These are phyloP conservation scores for Davidsoniella eucalypti DNA, from an alignment of 2,329 filamentous ascomycete genomes.

Conservation along the genomic window DNA sequence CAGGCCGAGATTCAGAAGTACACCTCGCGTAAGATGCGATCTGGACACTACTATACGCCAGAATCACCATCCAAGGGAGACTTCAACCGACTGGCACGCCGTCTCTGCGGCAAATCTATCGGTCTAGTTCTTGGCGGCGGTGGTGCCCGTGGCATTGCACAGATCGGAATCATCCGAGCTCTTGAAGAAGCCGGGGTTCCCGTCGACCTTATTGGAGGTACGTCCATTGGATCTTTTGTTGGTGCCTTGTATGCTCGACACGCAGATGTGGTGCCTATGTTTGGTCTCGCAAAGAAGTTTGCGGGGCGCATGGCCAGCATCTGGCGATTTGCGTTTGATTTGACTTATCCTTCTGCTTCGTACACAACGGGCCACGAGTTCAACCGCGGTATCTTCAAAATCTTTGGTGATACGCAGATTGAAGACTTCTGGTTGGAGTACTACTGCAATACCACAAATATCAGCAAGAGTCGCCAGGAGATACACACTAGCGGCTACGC, in stretches of 20 bases:
- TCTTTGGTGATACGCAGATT: slow-evolving; percentile 90
- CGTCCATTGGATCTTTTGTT: slow-evolving; percentile 90
- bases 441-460: slow-evolving; percentile 99
- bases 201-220: slow-evolving; percentile 88
- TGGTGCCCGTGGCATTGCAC: slow-evolving; percentile 78
- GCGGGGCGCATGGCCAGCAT: slow-evolving; percentile 96
- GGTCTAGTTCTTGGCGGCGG: slow-evolving; percentile 88
- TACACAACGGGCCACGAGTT: slow-evolving; percentile 98
- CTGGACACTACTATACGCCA: slow-evolving; percentile 75
- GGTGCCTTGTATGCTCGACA: slow-evolving; percentile 91
- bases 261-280: slow-evolving; percentile 92
- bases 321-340: slow-evolving; percentile 91
- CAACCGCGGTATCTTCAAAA: slow-evolving; percentile 97
- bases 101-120: slow-evolving; percentile 85
- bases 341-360: slow-evolving; percentile 90
- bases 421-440: slow-evolving; percentile 98
- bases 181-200: slow-evolving; percentile 94
- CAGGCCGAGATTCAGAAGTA: slow-evolving; percentile 98
- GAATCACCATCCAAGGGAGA: slow-evolving; percentile 92
- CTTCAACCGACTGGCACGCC: slow-evolving; percentile 79
- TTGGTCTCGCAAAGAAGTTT: slow-evolving; percentile 93
- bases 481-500: slow-evolving; percentile 94
- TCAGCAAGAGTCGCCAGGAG: slow-evolving; percentile 80
- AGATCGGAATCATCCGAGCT: slow-evolving; percentile 85
- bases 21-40: slow-evolving; percentile 79